These are phyloP conservation scores for Ceratobasidium sp. DNA, from an alignment of 1,284 basidiomycete genomes.

Conservation along the genomic window DNA sequence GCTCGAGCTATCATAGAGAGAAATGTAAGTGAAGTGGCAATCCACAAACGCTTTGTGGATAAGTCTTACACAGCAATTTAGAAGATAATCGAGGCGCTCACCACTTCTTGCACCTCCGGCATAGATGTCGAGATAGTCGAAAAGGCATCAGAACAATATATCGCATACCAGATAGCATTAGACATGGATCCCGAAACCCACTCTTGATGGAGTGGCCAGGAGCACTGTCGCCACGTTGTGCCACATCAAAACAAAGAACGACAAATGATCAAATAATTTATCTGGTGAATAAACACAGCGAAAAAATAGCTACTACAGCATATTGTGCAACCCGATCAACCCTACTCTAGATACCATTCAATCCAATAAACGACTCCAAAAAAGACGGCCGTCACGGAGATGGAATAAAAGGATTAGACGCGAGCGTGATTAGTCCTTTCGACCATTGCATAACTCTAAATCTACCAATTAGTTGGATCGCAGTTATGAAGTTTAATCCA, in stretches of 20 bases:
- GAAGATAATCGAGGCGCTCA: background rate
- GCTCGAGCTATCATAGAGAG: background rate
- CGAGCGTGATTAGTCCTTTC: background rate
- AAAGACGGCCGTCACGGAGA: too few species aligned
- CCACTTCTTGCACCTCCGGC: background rate
- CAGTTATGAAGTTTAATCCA: background rate
- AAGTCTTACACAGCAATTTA: background rate
- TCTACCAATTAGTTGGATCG: background rate
- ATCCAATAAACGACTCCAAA: too few species aligned
- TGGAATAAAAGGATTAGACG: background rate
- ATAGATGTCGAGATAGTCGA: background rate
- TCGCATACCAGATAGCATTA: conserved; percentile 2
- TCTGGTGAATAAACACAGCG: too few species aligned
- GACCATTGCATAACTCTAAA: conserved; percentile 25
- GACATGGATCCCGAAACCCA: background rate
- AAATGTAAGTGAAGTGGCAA: background rate
- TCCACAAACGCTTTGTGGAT: background rate
- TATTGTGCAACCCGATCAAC: too few species aligned
- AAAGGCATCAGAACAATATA: background rate
- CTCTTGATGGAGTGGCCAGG: background rate
- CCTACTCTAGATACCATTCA: too few species aligned
- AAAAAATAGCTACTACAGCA: too few species aligned
- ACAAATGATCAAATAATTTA: background rate
- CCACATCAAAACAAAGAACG: too few species aligned
- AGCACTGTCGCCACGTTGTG: too few species aligned